Evolutionary conservation across 257 asterid genomes (phyloP).

Genomic region (Salvia splendens): DNA sequence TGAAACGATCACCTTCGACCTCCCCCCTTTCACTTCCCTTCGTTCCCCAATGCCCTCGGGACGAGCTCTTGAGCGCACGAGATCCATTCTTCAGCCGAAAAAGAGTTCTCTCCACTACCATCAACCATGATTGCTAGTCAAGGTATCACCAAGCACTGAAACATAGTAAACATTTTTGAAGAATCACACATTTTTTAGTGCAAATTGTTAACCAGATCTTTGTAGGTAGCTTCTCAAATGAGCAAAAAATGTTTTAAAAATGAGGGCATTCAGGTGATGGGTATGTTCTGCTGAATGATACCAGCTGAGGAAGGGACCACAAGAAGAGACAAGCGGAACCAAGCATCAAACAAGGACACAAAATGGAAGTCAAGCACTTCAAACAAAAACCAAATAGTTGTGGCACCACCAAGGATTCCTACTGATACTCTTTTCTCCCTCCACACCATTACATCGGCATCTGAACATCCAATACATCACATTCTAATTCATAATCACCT

Average conservation of each 20-base stretch:
- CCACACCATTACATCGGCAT: slow-evolving; percentile 81
- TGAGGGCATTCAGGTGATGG: neutral
- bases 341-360: slow-evolving; percentile 52
- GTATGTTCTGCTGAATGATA: slow-evolving; percentile 6
- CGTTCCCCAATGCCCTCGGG: slow-evolving; percentile 67
- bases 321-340: slow-evolving; percentile 50
- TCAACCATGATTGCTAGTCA: no score
- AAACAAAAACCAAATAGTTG: slow-evolving; percentile 73
- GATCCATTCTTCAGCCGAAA: slow-evolving; percentile 78
- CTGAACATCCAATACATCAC: slow-evolving; percentile 40
- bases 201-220: no score
- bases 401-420: slow-evolving; percentile 56
- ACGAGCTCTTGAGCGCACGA: slow-evolving; percentile 70
- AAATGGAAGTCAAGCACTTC: slow-evolving; percentile 69
- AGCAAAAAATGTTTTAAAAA: no score
- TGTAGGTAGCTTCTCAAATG: no score
- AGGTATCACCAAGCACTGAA: slow-evolving; percentile 46
- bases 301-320: slow-evolving; percentile 77
- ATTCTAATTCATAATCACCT: neutral
- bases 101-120: slow-evolving; percentile 37
- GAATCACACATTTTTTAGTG: slow-evolving; percentile 8
- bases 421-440: slow-evolving; percentile 71
- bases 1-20: slow-evolving; percentile 82
- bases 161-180: slow-evolving; percentile 28
- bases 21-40: slow-evolving; percentile 56